These are phyloP conservation scores for Thelonectria olida DNA, from an alignment of 2,329 filamentous ascomycete genomes.

Conservation along the genomic window DNA sequence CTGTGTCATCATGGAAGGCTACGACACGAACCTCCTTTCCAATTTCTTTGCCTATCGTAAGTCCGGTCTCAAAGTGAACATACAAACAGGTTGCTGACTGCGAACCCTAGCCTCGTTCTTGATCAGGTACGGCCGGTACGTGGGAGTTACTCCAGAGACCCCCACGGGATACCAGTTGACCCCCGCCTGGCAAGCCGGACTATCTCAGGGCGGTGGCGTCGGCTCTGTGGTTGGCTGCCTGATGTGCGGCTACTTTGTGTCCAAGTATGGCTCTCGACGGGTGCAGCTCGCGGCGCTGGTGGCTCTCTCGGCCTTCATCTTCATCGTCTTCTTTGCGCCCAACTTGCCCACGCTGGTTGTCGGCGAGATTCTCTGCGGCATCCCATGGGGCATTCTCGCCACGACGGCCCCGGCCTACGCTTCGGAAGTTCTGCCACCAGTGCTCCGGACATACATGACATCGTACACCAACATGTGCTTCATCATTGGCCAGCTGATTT, in stretches of 20 bases:
- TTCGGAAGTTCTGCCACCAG: slow-evolving; percentile 50
- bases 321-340: slow-evolving; percentile 56
- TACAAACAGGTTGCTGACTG: neutral
- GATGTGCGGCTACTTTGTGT: slow-evolving; percentile 56
- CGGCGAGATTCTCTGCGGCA: slow-evolving; percentile 55
- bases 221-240: slow-evolving; percentile 52
- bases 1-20: slow-evolving; percentile 56
- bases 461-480: slow-evolving; percentile 58
- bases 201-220: slow-evolving; percentile 54
- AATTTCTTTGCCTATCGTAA: slow-evolving; percentile 50
- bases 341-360: slow-evolving; percentile 49
- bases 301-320: slow-evolving; percentile 53
- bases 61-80: slow-evolving; percentile 1
- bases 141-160: slow-evolving; percentile 32
- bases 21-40: slow-evolving; percentile 47
- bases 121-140: slow-evolving; percentile 37
- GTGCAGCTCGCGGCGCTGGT: slow-evolving; percentile 54
- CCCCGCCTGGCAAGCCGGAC: slow-evolving; percentile 59
- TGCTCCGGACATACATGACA: slow-evolving; percentile 54
- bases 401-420: slow-evolving; percentile 58
- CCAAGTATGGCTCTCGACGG: slow-evolving; percentile 52
- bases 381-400: slow-evolving; percentile 57
- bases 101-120: neutral
- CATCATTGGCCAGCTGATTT: slow-evolving; percentile 56
- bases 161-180: slow-evolving; percentile 49